Base-by-base conservation (phyloP, 129 eudicot species). In the Lactuca sativa region DNA sequence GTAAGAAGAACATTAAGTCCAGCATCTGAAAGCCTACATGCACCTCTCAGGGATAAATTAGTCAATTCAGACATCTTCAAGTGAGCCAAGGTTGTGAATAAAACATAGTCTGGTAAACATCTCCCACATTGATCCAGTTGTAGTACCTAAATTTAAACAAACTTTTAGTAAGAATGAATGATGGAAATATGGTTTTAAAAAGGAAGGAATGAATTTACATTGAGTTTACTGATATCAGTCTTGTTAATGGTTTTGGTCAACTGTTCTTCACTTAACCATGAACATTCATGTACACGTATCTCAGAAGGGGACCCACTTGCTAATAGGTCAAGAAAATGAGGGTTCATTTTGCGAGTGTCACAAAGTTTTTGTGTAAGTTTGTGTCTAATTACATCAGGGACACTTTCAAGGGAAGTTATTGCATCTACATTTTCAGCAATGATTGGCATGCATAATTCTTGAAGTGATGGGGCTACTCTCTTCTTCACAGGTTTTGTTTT, bases 71-170 rank as follows among this genome's bases (percentile, higher is more conserved):
- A 81, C 21, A 92, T 73, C 16, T 88, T 80, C 31, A 78, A 73
- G 25, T 72, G 66, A 56, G 83, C 79, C 77, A 92, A 82, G 14
- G 92, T 78, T 25, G 75, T 18, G 37, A 34, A 66, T 44, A 93
- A 66, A 57, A 72, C 70, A 69, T 82, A 87, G 77, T 90, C 99
- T 10, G 95, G 88, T 74, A 93, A 54, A 80, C 97, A 93, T 40
- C 84, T 59, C 55, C 99, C 99, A 66, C 99, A 81, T 61, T 74
- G 95, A 67, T 93, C 99, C 74, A 90, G 88, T 74, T 89, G 99
- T 34, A 93, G 78, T 75, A 90, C 95, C 99, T 90, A 73, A 54
- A 63, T 56, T 1, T 63, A 75, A 56, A 59, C 31, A 75, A 33
- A 59, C 2, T 51, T 25, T 69, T 56, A 41, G 47, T 36, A 67